Evolutionary conservation across 2,329 filamentous ascomycete genomes (phyloP).

Genomic region (Penicillium sp.): DNA sequence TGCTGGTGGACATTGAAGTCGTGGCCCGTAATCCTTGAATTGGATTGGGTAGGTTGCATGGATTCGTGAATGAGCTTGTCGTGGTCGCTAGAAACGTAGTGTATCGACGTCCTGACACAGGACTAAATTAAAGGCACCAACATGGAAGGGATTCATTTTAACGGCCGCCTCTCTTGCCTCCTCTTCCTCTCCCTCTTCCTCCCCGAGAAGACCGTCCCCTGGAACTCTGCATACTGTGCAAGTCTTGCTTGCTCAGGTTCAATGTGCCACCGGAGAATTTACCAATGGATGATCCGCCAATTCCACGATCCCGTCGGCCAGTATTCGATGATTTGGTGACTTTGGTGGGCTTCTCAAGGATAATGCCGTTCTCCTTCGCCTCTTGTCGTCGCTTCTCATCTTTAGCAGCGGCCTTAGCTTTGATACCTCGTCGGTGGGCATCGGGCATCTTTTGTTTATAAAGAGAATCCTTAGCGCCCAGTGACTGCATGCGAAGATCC

Average conservation of each 20-base stretch:
- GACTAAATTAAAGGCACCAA: not conserved
- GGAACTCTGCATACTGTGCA: constrained; percentile 37
- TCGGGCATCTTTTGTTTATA: constrained; percentile 84
- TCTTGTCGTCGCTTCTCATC: constrained; percentile 71
- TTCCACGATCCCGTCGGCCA: constrained; percentile 54
- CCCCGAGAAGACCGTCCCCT: constrained; percentile 1
- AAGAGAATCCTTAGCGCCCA: constrained; percentile 73
- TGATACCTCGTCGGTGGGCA: constrained; percentile 78
- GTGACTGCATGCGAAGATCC: constrained; percentile 74
- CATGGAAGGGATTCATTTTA: not conserved
- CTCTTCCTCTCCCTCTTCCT: not conserved
- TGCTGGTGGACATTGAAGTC: constrained; percentile 56
- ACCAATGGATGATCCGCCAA: constrained; percentile 75
- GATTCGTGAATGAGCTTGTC: not conserved
- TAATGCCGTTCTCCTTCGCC: constrained; percentile 83
- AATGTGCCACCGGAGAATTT: constrained; percentile 75
- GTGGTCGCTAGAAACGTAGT: not conserved
- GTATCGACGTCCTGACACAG: not conserved
- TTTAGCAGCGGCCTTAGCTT: constrained; percentile 57
- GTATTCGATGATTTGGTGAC: constrained; percentile 27
- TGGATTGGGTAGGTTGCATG: not conserved
- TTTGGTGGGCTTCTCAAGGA: constrained; percentile 63
- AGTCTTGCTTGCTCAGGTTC: constrained; percentile 71
- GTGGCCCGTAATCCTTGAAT: constrained; percentile 40
- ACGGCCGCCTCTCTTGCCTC: not conserved